Base-by-base conservation (phyloP, 2,329 filamentous ascomycete species). In the Trichoderma aggressivum region DNA sequence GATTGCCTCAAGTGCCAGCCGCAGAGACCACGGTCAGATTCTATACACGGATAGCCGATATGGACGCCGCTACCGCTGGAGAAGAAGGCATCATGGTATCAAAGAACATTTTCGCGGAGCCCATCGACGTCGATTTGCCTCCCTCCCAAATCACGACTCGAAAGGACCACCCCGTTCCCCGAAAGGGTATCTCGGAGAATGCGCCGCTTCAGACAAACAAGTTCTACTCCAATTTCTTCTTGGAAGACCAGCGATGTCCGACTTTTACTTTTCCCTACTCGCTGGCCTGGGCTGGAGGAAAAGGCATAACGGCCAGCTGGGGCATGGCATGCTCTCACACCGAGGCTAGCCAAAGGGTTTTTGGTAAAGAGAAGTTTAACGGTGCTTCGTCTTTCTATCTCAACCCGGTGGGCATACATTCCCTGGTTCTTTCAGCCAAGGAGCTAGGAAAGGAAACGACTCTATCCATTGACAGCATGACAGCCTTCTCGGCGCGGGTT, bases 351-450 rank as follows among this genome's bases (percentile, higher is more conserved):
- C 89, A 96, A 79, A 82, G 91, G 69, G 89, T 90, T 0, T 92
- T 88, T 77, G 94, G 93, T 10, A 83, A 86, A 6, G 84, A 86
- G 72, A 82, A 84, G 63, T 81, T 80, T 30, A 84, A 85, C 36
- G 88, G 86, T 10, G 90, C 92, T 5, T 86, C 87, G 1, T 82
- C 86, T 32, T 98, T 91, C 78, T 98, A 92, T 75, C 86, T 91
- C 78, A 96, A 93, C 76, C 94, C 95, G 0, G 84, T 96, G 56
- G 92, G 92, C 0, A 91, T 97, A 30, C 92, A 97, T 77, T 93
- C 92, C 1, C 79, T 98, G 34, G 87, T 94, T 32, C 82, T 98
- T 11, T 96, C 94, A 0, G 94, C 94, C 1, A 82, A 84, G 18
- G 94, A 97, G 77, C 86, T 98, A 10, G 88, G 86, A 4, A 77